Percentiles rank a stretch among this genome's conserved stretches.
phyloP scores from a whole-genome alignment of 2,329 filamentous ascomycete genomes.

The Orbilia quercus region DNA sequence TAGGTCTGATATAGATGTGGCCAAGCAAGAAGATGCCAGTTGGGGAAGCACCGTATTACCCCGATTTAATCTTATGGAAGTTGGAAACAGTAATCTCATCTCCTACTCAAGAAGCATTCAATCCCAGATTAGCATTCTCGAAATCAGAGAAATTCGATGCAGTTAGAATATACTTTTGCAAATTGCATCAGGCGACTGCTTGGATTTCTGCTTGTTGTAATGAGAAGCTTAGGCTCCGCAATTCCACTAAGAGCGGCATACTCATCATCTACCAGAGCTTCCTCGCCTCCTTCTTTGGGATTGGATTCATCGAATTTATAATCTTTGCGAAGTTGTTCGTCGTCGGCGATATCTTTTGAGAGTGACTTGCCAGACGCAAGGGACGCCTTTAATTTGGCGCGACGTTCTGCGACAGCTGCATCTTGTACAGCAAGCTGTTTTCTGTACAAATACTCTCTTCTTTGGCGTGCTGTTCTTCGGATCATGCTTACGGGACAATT shows the following conservation, averaged over 20 bases:
- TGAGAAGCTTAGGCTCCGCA: constrained; percentile 85
- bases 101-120: constrained; percentile 72
- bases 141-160: background rate
- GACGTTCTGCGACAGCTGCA: constrained; percentile 91
- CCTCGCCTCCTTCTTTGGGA: constrained; percentile 71
- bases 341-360: constrained; percentile 75
- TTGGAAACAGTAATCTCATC: constrained; percentile 83
- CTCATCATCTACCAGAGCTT: constrained; percentile 84
- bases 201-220: constrained; percentile 90
- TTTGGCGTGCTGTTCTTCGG: constrained; percentile 70
- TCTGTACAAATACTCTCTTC: constrained; percentile 89
- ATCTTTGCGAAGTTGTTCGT: constrained; percentile 83
- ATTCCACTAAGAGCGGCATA: constrained; percentile 91
- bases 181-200: constrained; percentile 87
- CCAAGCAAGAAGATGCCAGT: constrained; percentile 82
- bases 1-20: constrained; percentile 83
- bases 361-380: constrained; percentile 81
- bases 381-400: constrained; percentile 85
- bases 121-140: background rate
- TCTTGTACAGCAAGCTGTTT: constrained; percentile 87
- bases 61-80: constrained; percentile 86
- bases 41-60: constrained; percentile 90
- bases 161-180: constrained; percentile 64
- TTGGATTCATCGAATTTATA: constrained; percentile 93
- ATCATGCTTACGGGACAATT: constrained; percentile 68